phyloP scores from a whole-genome alignment of 2,329 filamentous ascomycete genomes.

The Botrytis fabae region DNA sequence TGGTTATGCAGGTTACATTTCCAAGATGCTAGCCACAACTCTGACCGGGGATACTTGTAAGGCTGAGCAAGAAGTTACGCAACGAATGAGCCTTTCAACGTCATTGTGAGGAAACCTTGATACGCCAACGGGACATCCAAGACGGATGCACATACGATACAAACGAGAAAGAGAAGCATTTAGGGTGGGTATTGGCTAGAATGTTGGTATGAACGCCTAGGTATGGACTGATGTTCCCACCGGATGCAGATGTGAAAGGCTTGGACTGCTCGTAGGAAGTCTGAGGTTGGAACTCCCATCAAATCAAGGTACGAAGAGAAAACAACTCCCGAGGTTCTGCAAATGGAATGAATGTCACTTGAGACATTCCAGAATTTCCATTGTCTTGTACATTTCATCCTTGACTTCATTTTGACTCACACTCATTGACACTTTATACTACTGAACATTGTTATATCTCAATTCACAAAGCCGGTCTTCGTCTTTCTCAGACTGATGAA shows the following conservation, averaged over 20 bases:
- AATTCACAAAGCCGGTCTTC: background rate
- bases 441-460: background rate
- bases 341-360: background rate
- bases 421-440: background rate
- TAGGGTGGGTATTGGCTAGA: background rate
- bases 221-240: background rate
- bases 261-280: background rate
- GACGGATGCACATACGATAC: background rate
- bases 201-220: background rate
- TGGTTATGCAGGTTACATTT: background rate
- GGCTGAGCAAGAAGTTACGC: conserved; percentile 14
- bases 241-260: conserved; percentile 3
- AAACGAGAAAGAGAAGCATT: background rate
- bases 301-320: background rate
- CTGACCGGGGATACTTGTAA: background rate
- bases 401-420: background rate
- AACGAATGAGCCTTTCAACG: conserved; percentile 3
- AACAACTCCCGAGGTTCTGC: background rate
- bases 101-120: conserved; percentile 4
- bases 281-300: background rate
- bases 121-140: background rate
- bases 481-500: background rate
- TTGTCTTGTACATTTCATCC: conserved; percentile 2
- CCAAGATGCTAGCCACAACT: background rate
- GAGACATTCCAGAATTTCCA: conserved; percentile 9